A percentile compares a stretch with the other conserved stretches of the same genome.
These are phyloP conservation scores for Tulasnella sp. DNA, from an alignment of 768 basidiomycete species.

Conservation along the genomic window DNA sequence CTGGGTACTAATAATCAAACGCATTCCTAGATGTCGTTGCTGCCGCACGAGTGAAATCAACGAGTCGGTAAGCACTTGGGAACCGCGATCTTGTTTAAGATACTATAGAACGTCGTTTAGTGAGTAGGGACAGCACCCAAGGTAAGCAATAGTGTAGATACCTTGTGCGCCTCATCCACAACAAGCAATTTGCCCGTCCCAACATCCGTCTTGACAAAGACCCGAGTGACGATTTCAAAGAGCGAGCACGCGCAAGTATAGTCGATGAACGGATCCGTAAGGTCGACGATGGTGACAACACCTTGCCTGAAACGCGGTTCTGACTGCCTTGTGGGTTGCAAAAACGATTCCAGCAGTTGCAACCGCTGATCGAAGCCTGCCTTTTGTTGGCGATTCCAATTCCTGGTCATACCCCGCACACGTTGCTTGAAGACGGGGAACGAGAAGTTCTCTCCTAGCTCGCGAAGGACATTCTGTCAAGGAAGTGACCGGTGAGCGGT, in stretches of 20 bases:
- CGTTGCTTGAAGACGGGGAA: not conserved
- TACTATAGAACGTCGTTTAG: slow-evolving; percentile 9
- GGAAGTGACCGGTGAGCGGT: slow-evolving; percentile 37
- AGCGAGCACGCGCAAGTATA: slow-evolving; percentile 50
- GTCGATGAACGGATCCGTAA: slow-evolving; percentile 59
- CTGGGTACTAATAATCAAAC: slow-evolving; percentile 13
- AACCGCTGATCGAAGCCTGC: slow-evolving; percentile 11
- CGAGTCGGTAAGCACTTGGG: slow-evolving; percentile 25
- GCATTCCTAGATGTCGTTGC: slow-evolving; percentile 13
- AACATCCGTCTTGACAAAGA: slow-evolving; percentile 36
- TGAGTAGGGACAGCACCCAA: too few relatives aligned
- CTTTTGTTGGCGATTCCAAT: slow-evolving; percentile 7
- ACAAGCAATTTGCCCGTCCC: slow-evolving; percentile 13
- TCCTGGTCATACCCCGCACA: not conserved
- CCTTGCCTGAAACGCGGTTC: slow-evolving; percentile 39
- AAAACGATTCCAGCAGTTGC: slow-evolving; percentile 9
- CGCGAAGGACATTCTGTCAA: slow-evolving; percentile 5
- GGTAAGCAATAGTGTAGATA: slow-evolving; percentile 19
- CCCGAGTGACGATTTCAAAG: slow-evolving; percentile 54
- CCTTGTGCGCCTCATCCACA: slow-evolving; percentile 28
- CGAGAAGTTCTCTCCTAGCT: slow-evolving; percentile 12
- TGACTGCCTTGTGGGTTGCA: slow-evolving; percentile 29
- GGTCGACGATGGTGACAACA: slow-evolving; percentile 52
- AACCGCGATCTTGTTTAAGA: slow-evolving; percentile 8
- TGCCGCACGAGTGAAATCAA: slow-evolving; percentile 11